Conservation (phyloP, 192 early-diverging fungal genomes). For the Piromyces sp. region DNA sequence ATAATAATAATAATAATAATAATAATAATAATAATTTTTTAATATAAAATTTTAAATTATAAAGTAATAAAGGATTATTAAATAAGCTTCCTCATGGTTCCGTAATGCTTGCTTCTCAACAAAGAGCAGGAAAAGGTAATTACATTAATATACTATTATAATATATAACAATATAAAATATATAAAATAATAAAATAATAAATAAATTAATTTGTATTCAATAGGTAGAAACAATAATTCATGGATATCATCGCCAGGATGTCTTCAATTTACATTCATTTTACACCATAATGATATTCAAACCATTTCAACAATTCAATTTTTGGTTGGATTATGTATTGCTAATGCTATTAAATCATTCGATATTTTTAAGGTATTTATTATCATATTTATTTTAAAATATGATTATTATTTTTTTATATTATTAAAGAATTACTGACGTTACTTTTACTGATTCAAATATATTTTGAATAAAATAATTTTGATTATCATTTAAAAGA, state of each 20-base stretch:
- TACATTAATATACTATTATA: no score
- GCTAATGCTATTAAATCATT: neutral
- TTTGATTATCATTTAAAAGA: neutral
- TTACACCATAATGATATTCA: neutral
- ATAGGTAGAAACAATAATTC: neutral
- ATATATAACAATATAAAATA: no score
- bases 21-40: no score
- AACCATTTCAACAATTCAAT: neutral
- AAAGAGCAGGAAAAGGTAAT: neutral
- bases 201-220: no score
- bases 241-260: neutral
- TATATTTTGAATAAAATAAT: no score
- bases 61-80: neutral
- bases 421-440: no score
- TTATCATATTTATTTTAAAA: no score
- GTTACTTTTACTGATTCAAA: no score
- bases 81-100: neutral
- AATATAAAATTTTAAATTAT: no score
- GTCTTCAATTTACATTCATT: neutral
- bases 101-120: neutral
- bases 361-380: neutral
- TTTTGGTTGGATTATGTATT: neutral
- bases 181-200: no score
- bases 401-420: no score
- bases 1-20: no score